phyloP scores from a whole-genome alignment of 2,329 filamentous ascomycete species.

The Clonostachys chloroleuca region DNA sequence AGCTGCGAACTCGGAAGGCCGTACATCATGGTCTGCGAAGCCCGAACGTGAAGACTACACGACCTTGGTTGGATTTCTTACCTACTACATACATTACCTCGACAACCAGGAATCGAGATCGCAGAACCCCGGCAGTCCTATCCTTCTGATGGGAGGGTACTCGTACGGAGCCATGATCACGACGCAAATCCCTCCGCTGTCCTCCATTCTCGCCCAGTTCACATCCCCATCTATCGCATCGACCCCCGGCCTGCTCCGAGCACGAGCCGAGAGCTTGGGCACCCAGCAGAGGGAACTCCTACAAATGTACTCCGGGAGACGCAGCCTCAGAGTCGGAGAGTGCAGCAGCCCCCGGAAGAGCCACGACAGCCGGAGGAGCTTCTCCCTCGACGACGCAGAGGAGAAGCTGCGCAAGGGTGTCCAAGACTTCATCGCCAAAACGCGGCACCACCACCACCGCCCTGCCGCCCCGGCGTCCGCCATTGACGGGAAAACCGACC shows the following conservation, averaged over 20 bases:
- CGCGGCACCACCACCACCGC: constrained; percentile 13
- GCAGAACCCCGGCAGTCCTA: constrained; percentile 10
- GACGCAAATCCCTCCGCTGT: constrained; percentile 62
- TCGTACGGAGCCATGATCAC: constrained; percentile 88
- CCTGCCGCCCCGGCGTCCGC: neutral
- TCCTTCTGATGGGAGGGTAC: constrained; percentile 70
- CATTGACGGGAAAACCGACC: neutral
- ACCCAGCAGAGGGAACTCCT: constrained; percentile 52
- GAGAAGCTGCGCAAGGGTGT: constrained; percentile 42
- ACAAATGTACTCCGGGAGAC: constrained; percentile 2
- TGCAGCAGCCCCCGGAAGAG: constrained; percentile 3
- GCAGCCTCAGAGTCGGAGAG: constrained; percentile 4
- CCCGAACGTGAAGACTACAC: constrained; percentile 80
- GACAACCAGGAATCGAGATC: constrained; percentile 11
- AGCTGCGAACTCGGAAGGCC: constrained; percentile 67
- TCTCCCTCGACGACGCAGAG: constrained; percentile 40
- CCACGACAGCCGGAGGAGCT: constrained; percentile 11
- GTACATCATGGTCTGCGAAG: constrained; percentile 82
- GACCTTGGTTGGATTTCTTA: constrained; percentile 75
- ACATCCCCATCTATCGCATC: constrained; percentile 37
- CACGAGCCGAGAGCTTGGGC: constrained; percentile 65
- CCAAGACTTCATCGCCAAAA: constrained; percentile 38
- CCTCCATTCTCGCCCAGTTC: constrained; percentile 58
- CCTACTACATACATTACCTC: constrained; percentile 65
- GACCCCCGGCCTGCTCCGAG: constrained; percentile 62